phyloP scores from a whole-genome alignment of 306 rosid species.

The Cucumis sativus region Cucumber_9930_V3 NC_026659.2:259501-260000 shows the following conservation, averaged over 20 bases:
- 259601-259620: neutral
- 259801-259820: neutral
- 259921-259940: neutral
- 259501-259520: too few relatives aligned
- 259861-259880: neutral
- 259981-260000: neutral
- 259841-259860: neutral
- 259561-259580: neutral
- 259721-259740: neutral
- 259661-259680: neutral
- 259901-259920: neutral
- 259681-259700: constrained; percentile 5
- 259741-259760: neutral
- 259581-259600: neutral
- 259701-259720: neutral
- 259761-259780: neutral
- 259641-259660: neutral
- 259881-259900: neutral
- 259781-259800: neutral
- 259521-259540: too few relatives aligned
- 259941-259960: neutral
- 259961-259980: neutral
- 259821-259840: neutral
- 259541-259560: too few relatives aligned
- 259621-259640: neutral